Conservation (phyloP, 2,329 filamentous ascomycete genomes). For the Endoconidiophora polonica region DNA sequence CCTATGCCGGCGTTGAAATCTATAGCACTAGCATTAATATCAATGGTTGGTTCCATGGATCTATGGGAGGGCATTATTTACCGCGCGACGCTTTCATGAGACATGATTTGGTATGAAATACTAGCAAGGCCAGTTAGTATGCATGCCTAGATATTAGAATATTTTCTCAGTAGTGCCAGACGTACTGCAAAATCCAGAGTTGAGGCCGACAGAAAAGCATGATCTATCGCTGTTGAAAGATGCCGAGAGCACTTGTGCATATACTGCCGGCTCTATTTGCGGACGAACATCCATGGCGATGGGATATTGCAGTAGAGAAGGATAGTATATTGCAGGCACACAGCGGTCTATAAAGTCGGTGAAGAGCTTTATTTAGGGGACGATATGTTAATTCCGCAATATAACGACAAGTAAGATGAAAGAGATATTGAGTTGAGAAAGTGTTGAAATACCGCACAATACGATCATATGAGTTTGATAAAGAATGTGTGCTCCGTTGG, state of each 20-base stretch:
- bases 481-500: too few relatives aligned
- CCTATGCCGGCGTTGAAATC: constrained; percentile 72
- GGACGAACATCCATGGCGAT: constrained; percentile 72
- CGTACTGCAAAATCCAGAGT: constrained; percentile 72
- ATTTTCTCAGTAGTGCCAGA: constrained; percentile 8
- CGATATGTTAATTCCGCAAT: too few relatives aligned
- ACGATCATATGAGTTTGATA: too few relatives aligned
- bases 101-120: constrained; percentile 58
- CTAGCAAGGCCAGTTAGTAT: constrained; percentile 25
- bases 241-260: constrained; percentile 62
- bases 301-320: neutral
- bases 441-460: too few relatives aligned
- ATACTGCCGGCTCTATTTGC: constrained; percentile 60
- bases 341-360: constrained; percentile 1
- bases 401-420: too few relatives aligned
- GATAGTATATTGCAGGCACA: neutral
- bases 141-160: neutral
- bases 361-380: neutral
- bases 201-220: constrained; percentile 74
- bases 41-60: neutral
- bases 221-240: constrained; percentile 74
- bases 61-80: constrained; percentile 15
- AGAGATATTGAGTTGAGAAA: too few relatives aligned
- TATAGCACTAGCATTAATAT: constrained; percentile 18
- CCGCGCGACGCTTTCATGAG: constrained; percentile 42